These are phyloP conservation scores for Dryas drummondii DNA, from an alignment of 306 rosid species.

Conservation along the genomic window DNA sequence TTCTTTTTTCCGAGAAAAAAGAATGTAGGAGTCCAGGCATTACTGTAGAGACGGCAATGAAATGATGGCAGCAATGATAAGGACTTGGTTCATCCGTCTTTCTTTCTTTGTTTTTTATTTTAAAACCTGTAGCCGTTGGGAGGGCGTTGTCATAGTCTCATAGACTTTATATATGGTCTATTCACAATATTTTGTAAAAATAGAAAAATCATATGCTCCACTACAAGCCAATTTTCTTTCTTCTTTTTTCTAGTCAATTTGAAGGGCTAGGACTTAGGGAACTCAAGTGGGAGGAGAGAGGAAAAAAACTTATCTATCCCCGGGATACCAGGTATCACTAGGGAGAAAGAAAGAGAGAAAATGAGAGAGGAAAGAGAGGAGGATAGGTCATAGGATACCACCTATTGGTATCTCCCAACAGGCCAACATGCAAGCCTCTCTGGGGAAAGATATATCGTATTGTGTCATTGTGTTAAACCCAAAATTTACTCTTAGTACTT, in stretches of 20 bases:
- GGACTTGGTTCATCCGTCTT: slow-evolving; percentile 27
- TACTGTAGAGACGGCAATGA: slow-evolving; percentile 29
- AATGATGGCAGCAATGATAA: slow-evolving; percentile 43
- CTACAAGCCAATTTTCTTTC: background rate
- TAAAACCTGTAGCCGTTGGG: slow-evolving; percentile 46
- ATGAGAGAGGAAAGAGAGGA: too few relatives aligned
- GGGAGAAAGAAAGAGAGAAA: too few relatives aligned
- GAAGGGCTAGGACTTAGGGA: background rate
- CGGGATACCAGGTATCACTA: too few relatives aligned
- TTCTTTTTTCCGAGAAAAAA: background rate
- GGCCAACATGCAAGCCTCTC: too few relatives aligned
- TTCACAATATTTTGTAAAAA: background rate
- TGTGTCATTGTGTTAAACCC: too few relatives aligned
- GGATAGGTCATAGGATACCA: too few relatives aligned
- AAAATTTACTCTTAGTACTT: too few relatives aligned
- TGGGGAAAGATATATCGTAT: too few relatives aligned
- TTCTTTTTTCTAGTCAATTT: background rate
- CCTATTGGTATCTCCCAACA: too few relatives aligned
- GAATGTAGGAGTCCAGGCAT: slow-evolving; percentile 1
- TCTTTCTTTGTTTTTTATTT: slow-evolving; percentile 18
- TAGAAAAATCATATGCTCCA: background rate
- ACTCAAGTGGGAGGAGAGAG: too few relatives aligned
- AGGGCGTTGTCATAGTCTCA: slow-evolving; percentile 40
- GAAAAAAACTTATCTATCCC: too few relatives aligned
- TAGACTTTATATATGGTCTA: background rate